Evolutionary conservation across 2,329 filamentous ascomycete species (phyloP).

Genomic region (Nemania sp.): DNA sequence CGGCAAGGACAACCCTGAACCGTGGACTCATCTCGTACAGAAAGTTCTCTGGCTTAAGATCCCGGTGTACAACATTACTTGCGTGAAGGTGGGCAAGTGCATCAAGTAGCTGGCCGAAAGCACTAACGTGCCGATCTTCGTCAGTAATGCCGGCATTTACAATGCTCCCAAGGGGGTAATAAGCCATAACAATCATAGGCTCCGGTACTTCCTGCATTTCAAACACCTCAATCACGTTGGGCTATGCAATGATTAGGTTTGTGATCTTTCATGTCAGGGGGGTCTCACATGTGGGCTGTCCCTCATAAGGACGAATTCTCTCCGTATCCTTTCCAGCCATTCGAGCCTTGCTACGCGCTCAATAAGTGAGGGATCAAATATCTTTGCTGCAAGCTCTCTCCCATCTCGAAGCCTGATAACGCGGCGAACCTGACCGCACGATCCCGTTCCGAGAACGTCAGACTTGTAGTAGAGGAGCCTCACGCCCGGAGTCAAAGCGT

Average conservation of each 20-base stretch:
- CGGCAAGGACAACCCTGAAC: background rate
- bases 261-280: background rate
- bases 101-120: background rate
- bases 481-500: background rate
- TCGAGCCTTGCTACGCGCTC: background rate
- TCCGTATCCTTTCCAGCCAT: background rate
- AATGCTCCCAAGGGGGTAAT: background rate
- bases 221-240: background rate
- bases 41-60: background rate
- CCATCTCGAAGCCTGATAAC: constrained; percentile 1
- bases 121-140: background rate
- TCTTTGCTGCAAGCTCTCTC: background rate
- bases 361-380: background rate
- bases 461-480: background rate
- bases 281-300: constrained; percentile 1
- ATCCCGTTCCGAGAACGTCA: background rate
- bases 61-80: background rate
- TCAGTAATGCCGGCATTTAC: background rate
- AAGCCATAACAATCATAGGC: background rate
- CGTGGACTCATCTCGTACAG: background rate
- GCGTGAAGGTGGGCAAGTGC: background rate
- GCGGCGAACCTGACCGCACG: background rate
- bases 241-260: background rate
- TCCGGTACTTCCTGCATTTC: background rate
- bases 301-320: background rate